phyloP scores from a whole-genome alignment of 768 basidiomycete genomes.

The Cystobasidium onofrii region DNA sequence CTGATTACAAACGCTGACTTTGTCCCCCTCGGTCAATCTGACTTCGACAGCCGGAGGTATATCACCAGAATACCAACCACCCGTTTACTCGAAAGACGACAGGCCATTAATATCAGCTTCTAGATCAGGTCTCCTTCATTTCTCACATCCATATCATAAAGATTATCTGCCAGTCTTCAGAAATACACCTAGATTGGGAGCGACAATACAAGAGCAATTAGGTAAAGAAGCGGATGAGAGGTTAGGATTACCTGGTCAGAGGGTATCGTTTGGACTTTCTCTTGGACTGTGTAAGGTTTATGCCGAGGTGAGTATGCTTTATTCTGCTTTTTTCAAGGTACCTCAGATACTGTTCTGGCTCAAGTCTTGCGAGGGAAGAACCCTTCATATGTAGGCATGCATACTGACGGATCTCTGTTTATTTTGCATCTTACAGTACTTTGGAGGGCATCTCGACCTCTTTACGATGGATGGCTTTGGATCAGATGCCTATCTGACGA shows the following conservation, averaged over 20 bases:
- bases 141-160: constrained; percentile 51
- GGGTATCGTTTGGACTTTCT: constrained; percentile 32
- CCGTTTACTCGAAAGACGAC: constrained; percentile 41
- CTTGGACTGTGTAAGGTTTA: constrained; percentile 38
- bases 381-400: no score
- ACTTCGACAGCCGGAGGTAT: constrained; percentile 32
- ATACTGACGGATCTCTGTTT: no score
- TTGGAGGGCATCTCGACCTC: constrained; percentile 28
- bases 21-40: no score
- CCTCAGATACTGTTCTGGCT: background rate
- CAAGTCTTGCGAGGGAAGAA: no score
- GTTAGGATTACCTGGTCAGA: background rate
- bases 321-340: background rate
- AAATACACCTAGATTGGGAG: constrained; percentile 59
- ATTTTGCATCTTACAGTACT: constrained; percentile 7
- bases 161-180: constrained; percentile 60
- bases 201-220: constrained; percentile 73
- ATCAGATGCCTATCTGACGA: constrained; percentile 34
- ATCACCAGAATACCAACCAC: constrained; percentile 62
- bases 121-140: constrained; percentile 47
- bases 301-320: constrained; percentile 29
- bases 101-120: constrained; percentile 47
- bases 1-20: no score
- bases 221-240: constrained; percentile 36
- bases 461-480: constrained; percentile 35